Evolutionary conservation across 2,329 filamentous ascomycete species (phyloP), one percentile per base, ranked within the genome.

Genomic region (Lecanosticta acicola): DNA sequence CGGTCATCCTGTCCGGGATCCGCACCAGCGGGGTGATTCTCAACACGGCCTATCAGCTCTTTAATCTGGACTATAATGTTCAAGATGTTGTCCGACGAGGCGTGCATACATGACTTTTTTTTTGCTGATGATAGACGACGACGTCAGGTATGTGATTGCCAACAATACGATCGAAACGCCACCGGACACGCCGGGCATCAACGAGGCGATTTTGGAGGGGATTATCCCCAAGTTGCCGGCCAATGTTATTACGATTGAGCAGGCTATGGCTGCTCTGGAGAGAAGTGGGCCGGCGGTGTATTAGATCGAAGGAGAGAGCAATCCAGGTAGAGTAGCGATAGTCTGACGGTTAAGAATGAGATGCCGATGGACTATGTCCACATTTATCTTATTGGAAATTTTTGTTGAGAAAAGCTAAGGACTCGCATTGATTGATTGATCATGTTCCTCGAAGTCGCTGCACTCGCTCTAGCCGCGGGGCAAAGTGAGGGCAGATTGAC

Each of bases 61-160:
- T 71, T 39, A 68, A 73, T 52, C 46, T 71, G 29, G 67, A 72
- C 45, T 72, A 68, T 44, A 66, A 68, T n/a, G n/a, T n/a, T n/a
- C n/a, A n/a, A n/a, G n/a, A n/a, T n/a, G n/a, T n/a, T n/a, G n/a
- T n/a, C n/a, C n/a, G n/a, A n/a, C n/a, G n/a, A n/a, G n/a, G 9
- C 62, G 41, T 72, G 62, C 54, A 66, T 70, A 24, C n/a, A 16
- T 20, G n/a, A 10, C 29, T 34, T 32, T 14, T 32, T 33, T 21
- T 21, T 21, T n/a, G 39, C 36, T 40, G 39, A 39, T 50, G 16
- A 32, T 29, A 29, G 4, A 4, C 20, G 35, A 35, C 44, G 14
- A 41, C 21, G 36, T 5, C 32, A 13, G 54, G 8, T 61, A 59
- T 43, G 55, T 63, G 14, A 62, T 63, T 43, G 53, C 59, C 5